Base-by-base conservation (phyloP, 2,329 filamentous ascomycete species). In the Beauveria medogensis region DNA sequence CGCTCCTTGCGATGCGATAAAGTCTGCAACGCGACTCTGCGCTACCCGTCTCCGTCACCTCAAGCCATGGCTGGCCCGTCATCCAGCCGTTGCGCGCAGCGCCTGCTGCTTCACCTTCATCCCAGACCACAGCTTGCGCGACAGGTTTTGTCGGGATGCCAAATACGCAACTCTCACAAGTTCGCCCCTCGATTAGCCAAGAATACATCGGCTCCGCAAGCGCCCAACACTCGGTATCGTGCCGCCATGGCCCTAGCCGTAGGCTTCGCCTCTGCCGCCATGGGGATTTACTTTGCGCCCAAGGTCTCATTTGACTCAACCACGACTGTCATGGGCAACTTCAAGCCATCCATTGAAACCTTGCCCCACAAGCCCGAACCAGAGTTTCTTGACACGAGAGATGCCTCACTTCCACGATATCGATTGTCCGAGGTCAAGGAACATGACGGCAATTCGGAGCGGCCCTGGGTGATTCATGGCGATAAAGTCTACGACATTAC, bases 401-500 rank as follows among this genome's bases (percentile, higher is more conserved):
- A 78, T 64, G 73, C 77, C 2, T 70, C 69, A 10, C 69, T 81
- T 2, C 80, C 80, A 16, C 76, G 77, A 4, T 83, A 76, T 65
- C 77, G 78, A 34, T 73, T 85, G 16, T 70, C 75, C 14, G 80
- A 84, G 60, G 70, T 85, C 52, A 79, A 77, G 53, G 72, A 79
- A 55, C 82, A 85, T 64, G 78, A 81, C n/a, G 73, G 74, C 20
- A 74, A 76, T 22, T 82, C 84, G 0, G 68, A 77, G 1, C 71
- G 75, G 10, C 85, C 85, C 2, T 89, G 86, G 86, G 81, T 89
- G 4, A 83, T 82, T n/a, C 78, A 79, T 58, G 82, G 78, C 26
- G 82, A 83, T 68, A 82, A 83, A 61, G 85, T 89, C 22, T 89
- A 89, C 75, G 82, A 89, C 67, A 89, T 89, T 57, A 89, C 86